Evolutionary conservation across 768 basidiomycete species (phyloP), one percentile per base, ranked within the genome.

Genomic region (Rhizopogon vinicolor): DNA sequence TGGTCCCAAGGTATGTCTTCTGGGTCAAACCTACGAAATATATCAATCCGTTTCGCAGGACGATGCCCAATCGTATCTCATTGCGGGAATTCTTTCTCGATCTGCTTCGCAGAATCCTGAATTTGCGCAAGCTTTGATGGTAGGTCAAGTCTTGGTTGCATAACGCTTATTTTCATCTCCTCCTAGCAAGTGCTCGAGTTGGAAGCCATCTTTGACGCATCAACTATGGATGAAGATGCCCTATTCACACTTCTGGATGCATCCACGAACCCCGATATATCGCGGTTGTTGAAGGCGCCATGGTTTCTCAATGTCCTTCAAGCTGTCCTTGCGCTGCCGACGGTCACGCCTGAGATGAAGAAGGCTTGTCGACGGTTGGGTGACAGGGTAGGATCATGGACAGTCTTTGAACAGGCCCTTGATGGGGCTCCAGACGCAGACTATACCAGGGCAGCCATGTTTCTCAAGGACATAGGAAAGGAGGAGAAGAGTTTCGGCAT

Each of bases 401-500:
- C 75, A 44, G 46, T 67, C 18, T 82, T 91, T 7, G 82, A 84
- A 62, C 80, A 87, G 31, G 80, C 83, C 1, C 71, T 91, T 6
- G 75, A 74, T 3, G 48, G 48, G 14, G 82, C 82, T 60, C 66
- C 78, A 0, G 72, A 74, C 1, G 81, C 75, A 12, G 74, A 87
- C 57, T 84, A 85, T 61, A 51, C 61, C 1, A 66, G 66, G 6
- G 76, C 82, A n/a, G 76, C 75, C 13, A 65, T 58, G 5, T 77
- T 85, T 62, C 67, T 91, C 22, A 79, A 78, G 57, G 85, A 89
- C 35, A 72, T 89, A 13, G 79, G 82, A 10, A 67, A 73, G 2
- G 85, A 86, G 46, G 89, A 91, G 59, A 78, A 80, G 54, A 78
- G 87, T 1, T 75, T 86, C 51, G 89, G 89, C 6, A 83, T 86